Conservation (phyloP, 1,284 basidiomycete genomes). For the Trichosporon ovoides region DNA sequence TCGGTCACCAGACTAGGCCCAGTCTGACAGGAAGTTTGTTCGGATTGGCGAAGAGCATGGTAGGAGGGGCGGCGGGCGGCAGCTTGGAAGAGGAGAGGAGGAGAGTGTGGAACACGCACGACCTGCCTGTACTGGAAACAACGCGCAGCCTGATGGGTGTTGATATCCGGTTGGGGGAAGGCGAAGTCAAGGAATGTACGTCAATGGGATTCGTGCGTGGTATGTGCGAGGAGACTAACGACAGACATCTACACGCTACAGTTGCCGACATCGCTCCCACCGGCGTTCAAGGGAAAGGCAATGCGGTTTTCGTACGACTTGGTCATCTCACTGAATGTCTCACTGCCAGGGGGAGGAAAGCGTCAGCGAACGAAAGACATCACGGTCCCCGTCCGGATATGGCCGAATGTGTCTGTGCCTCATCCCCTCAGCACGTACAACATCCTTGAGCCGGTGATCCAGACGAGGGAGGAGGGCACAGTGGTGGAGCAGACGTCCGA, state of each 20-base stretch:
- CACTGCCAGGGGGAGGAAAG: slow-evolving; percentile 32
- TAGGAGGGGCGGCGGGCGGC: slow-evolving; percentile 38
- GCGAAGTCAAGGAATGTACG: slow-evolving; percentile 43
- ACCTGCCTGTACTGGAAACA: slow-evolving; percentile 47
- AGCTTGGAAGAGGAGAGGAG: slow-evolving; percentile 47
- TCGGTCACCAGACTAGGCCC: slow-evolving; percentile 40
- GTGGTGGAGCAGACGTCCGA: slow-evolving; percentile 17
- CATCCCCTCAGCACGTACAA: slow-evolving; percentile 37
- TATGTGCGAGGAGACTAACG: not conserved
- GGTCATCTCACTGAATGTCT: slow-evolving; percentile 58
- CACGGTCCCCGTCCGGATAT: slow-evolving; percentile 38
- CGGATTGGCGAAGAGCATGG: slow-evolving; percentile 44
- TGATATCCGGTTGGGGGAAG: slow-evolving; percentile 40
- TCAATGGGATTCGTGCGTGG: too few relatives aligned
- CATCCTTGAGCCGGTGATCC: slow-evolving; percentile 43
- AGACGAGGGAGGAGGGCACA: slow-evolving; percentile 44
- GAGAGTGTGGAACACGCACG: slow-evolving; percentile 46
- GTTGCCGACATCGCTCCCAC: slow-evolving; percentile 75
- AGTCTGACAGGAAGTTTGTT: slow-evolving; percentile 48
- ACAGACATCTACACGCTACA: slow-evolving; percentile 58
- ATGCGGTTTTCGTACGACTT: slow-evolving; percentile 85
- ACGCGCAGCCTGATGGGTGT: slow-evolving; percentile 43
- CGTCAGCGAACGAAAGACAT: slow-evolving; percentile 39
- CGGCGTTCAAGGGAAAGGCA: slow-evolving; percentile 78
- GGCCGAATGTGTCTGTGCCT: slow-evolving; percentile 39